Evolutionary conservation across 345 rosid genomes (phyloP).

Genomic region (Dipteronia sinensis): DNA sequence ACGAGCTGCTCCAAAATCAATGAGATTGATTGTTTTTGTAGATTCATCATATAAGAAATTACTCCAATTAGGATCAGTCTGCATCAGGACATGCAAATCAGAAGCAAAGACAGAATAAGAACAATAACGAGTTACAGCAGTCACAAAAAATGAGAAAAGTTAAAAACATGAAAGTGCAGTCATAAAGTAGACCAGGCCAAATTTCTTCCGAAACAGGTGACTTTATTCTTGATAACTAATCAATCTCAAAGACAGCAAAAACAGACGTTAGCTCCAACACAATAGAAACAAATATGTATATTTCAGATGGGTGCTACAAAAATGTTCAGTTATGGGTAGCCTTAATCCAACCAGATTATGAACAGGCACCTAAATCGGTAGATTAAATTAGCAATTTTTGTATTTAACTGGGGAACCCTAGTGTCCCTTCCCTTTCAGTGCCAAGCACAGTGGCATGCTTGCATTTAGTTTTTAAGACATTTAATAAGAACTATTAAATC

Average conservation of each 20-base stretch:
- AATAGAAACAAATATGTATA: background rate
- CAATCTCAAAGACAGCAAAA: background rate
- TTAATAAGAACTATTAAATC: background rate
- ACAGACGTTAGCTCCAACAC: background rate
- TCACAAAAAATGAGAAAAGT: background rate
- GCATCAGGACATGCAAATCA: slow-evolving; percentile 30
- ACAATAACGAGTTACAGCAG: background rate
- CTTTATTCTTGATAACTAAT: background rate
- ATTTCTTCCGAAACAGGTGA: background rate
- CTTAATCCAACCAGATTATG: background rate
- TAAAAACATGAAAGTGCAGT: background rate
- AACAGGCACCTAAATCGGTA: background rate
- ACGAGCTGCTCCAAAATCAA: slow-evolving; percentile 96
- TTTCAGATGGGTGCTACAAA: background rate
- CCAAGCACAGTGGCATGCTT: background rate
- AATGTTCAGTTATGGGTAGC: background rate
- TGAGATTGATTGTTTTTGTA: slow-evolving; percentile 72
- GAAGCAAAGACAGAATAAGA: slow-evolving; percentile 11
- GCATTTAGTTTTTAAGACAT: background rate
- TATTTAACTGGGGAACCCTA: background rate
- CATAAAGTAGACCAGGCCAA: background rate
- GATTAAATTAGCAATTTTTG: background rate
- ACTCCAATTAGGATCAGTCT: slow-evolving; percentile 99
- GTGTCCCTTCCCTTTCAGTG: background rate
- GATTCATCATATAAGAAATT: slow-evolving; percentile 80